These are phyloP conservation scores for Hyaloscypha finlandica DNA, from an alignment of 495 filamentous ascomycete species.

Conservation along the genomic window DNA sequence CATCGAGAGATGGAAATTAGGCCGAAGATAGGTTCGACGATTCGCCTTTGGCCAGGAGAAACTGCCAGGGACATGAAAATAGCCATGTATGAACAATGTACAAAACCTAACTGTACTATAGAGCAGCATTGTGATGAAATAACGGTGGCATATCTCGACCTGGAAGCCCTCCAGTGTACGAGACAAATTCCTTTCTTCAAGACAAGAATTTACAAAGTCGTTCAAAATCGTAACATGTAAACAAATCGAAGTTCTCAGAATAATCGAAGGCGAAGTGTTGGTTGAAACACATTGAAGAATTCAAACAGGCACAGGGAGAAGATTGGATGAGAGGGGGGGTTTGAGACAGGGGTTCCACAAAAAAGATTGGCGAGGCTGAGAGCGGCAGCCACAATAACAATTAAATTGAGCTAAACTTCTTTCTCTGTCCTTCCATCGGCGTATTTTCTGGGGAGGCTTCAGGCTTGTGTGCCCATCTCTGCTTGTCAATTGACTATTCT, in stretches of 20 bases:
- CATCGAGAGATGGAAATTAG: constrained; percentile 82
- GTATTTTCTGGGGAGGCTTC: not conserved
- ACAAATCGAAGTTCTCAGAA: no score
- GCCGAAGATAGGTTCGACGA: constrained; percentile 53
- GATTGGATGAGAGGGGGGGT: not conserved
- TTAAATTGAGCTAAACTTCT: not conserved
- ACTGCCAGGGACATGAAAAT: not conserved
- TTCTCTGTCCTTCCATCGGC: not conserved
- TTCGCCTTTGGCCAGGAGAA: not conserved
- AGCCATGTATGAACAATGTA: constrained; percentile 22
- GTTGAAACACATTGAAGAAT: not conserved
- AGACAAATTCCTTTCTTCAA: not conserved
- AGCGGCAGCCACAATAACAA: constrained; percentile 1
- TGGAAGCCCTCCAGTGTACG: not conserved
- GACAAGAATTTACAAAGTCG: not conserved
- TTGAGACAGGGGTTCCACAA: not conserved
- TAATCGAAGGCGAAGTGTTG: no score
- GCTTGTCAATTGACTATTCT: not conserved
- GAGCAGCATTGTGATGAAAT: constrained; percentile 1
- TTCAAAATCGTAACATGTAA: no score
- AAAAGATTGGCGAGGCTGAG: constrained; percentile 11
- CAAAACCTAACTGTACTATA: constrained; percentile 11
- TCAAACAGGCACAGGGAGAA: not conserved
- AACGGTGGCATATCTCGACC: not conserved
- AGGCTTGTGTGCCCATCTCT: not conserved